Evolutionary conservation across 768 basidiomycete species (phyloP).

Genomic region (Serendipita sp.): DNA sequence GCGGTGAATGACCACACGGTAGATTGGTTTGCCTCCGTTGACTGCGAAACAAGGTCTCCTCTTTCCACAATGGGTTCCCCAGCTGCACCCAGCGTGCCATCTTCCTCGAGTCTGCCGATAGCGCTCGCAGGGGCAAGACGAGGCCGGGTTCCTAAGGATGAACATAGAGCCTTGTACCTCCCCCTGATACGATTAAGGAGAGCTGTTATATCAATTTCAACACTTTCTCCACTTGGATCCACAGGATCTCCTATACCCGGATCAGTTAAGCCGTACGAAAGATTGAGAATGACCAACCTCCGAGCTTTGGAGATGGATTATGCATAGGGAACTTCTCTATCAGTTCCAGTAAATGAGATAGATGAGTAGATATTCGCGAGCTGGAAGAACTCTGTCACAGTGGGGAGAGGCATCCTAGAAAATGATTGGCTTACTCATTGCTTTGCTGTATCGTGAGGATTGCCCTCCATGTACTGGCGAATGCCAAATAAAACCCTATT

Average conservation of each 20-base stretch:
- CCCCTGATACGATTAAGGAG: slow-evolving; percentile 75
- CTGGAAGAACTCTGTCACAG: slow-evolving; percentile 8
- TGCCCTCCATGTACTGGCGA: slow-evolving; percentile 52
- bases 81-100: neutral
- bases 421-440: slow-evolving; percentile 27
- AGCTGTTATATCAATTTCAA: slow-evolving; percentile 51
- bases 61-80: neutral
- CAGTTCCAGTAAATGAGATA: slow-evolving; percentile 50
- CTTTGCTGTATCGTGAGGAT: slow-evolving; percentile 27
- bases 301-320: slow-evolving; percentile 39
- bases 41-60: neutral
- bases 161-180: slow-evolving; percentile 73
- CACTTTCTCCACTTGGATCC: slow-evolving; percentile 8
- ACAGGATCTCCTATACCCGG: neutral
- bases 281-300: slow-evolving; percentile 11
- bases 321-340: slow-evolving; percentile 57
- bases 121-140: slow-evolving; percentile 14
- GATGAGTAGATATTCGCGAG: slow-evolving; percentile 34
- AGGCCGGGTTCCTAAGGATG: slow-evolving; percentile 54
- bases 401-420: neutral
- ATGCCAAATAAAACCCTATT: slow-evolving; percentile 82
- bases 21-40: neutral
- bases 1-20: neutral
- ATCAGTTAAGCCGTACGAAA: slow-evolving; percentile 15
- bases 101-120: neutral